Base-by-base conservation (phyloP, 495 filamentous ascomycete species). In the Neurospora sp. region DNA sequence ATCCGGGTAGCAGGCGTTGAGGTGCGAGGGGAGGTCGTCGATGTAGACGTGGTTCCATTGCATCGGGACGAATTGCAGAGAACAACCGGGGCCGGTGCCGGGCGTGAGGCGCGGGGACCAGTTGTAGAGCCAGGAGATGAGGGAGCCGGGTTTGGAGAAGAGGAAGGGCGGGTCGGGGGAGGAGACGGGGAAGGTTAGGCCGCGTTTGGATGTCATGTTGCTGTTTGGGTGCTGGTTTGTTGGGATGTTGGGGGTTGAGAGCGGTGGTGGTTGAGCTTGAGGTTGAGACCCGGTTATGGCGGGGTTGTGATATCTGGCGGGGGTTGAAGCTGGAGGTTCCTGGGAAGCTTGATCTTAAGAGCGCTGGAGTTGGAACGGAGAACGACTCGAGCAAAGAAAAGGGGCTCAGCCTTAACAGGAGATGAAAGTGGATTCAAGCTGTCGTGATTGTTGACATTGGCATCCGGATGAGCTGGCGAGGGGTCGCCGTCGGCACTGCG, bases 11-110 rank as follows among this genome's bases (percentile, higher is more conserved):
- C 53, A 65, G 8, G 27, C 22, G 10, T 69, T 20, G 2, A 20
- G 2, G 71, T 72, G 73, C 5, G 69, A 38, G 18, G 74, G 35
- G 20, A 77, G 73, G 0, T 12, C 46, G 46, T 76, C 72, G 22
- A 74, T 74, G 68, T 75, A 73, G 39, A 77, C 76, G 74, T 77
- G 76, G 71, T 77, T 77, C 76, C 76, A 77, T 53, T 77, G 76
- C 76, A 77, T 77, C 6, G 76, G 76, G 0, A 77, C 68, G 35
- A 77, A 77, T 38, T 73, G 74, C 2, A 77, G 71, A 4, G 71
- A 72, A 38, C 59, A 76, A 5, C 27, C 27, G 0, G 53, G 53
- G 27, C 53, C 53, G 53, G 53, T 65, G 39, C n/a, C 68, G 10
- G 76, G 76, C 3, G 76, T 77, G 1, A 75, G 74, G 31, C 46